These are phyloP conservation scores for Piedraia hortae DNA, from an alignment of 2,329 filamentous ascomycete species.

Conservation along the genomic window DNA sequence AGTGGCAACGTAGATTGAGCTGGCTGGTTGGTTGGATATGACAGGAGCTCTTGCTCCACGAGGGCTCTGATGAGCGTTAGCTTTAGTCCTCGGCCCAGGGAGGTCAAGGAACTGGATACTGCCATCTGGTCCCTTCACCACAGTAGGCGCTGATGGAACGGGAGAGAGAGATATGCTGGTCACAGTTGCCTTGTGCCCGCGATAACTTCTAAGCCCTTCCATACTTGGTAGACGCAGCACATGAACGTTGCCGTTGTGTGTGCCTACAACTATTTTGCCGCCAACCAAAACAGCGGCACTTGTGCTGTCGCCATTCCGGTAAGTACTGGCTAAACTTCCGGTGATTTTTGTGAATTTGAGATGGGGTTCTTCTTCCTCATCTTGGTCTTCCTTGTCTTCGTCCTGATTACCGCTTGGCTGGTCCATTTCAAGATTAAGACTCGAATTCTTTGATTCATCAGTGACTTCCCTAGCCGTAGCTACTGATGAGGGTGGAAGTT, in stretches of 20 bases:
- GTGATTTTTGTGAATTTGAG: constrained; percentile 83
- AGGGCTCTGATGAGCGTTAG: constrained; percentile 1
- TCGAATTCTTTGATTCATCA: constrained; percentile 8
- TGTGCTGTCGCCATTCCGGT: constrained; percentile 84
- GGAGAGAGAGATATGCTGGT: constrained; percentile 79
- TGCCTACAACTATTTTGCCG: constrained; percentile 94
- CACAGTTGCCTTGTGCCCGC: constrained; percentile 76
- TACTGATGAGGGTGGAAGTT: constrained; percentile 3
- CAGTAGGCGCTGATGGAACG: constrained; percentile 31
- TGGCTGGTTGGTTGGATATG: constrained; percentile 51
- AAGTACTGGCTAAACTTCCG: constrained; percentile 48
- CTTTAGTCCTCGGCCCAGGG: background rate
- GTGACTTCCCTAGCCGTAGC: constrained; percentile 3
- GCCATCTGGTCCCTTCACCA: constrained; percentile 2
- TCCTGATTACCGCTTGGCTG: no score
- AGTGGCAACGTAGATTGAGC: constrained; percentile 78
- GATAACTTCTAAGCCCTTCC: constrained; percentile 58
- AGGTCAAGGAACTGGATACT: constrained; percentile 1
- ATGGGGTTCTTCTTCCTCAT: constrained; percentile 77
- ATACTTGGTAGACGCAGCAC: constrained; percentile 62
- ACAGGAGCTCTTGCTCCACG: constrained; percentile 21
- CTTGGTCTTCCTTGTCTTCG: constrained; percentile 45
- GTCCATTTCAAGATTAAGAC: no score
- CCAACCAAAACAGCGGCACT: constrained; percentile 73
- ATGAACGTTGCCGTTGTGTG: constrained; percentile 90